These are phyloP conservation scores for Pholiota molesta DNA, from an alignment of 768 basidiomycete species.

Conservation along the genomic window DNA sequence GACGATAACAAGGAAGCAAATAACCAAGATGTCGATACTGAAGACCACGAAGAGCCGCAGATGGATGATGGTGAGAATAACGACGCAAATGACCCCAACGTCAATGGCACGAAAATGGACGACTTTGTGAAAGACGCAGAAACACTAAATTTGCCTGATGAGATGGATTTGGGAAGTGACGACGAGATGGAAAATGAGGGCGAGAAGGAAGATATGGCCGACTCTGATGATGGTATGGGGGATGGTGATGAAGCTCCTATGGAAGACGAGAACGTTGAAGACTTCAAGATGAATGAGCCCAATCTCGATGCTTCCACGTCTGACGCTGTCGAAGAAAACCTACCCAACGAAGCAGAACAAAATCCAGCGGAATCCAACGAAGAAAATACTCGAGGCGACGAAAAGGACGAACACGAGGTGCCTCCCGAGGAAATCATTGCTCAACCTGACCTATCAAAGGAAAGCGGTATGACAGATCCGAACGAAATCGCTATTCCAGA, in stretches of 20 bases:
- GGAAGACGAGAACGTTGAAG: constrained; percentile 36
- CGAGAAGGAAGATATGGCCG: constrained; percentile 32
- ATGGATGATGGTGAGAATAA: constrained; percentile 38
- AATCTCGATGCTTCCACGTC: constrained; percentile 5
- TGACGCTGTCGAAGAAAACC: constrained; percentile 9
- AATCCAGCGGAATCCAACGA: constrained; percentile 2
- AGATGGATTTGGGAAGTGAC: constrained; percentile 64
- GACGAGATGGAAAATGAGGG: constrained; percentile 36
- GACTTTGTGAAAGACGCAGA: constrained; percentile 79
- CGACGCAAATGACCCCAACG: constrained; percentile 46
- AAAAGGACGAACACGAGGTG: constrained; percentile 34
- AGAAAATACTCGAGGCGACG: constrained; percentile 25
- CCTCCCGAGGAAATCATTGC: constrained; percentile 37
- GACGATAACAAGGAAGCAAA: constrained; percentile 27
- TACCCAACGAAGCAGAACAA: constrained; percentile 1
- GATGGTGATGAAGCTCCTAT: constrained; percentile 38
- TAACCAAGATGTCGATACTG: constrained; percentile 18
- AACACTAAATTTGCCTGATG: constrained; percentile 87
- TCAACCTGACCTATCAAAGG: constrained; percentile 46
- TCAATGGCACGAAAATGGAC: constrained; percentile 71
- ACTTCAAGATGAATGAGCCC: constrained; percentile 11
- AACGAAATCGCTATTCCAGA: constrained; percentile 30
- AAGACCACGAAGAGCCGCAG: constrained; percentile 24
- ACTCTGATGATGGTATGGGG: constrained; percentile 33
- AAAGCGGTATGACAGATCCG: constrained; percentile 39